Conservation (phyloP, 164 flowering plant species). For the Malania oleifera region DNA sequence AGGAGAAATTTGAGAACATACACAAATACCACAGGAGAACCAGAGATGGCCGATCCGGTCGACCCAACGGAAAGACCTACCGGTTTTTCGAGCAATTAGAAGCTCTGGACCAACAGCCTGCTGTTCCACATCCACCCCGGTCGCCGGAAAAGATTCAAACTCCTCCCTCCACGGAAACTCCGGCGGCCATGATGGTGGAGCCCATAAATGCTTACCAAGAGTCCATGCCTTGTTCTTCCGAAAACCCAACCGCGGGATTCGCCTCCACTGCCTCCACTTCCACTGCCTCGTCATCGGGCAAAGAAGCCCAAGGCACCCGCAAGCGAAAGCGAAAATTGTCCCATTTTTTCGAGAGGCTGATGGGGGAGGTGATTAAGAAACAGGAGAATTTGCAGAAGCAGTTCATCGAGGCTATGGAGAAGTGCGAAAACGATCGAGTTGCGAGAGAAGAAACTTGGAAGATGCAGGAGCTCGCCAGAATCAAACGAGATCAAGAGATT, state of each 20-base stretch:
- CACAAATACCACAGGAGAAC: slow-evolving; percentile 52
- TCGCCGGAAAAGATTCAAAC: slow-evolving; percentile 11
- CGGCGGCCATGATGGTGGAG: not conserved
- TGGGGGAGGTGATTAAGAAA: slow-evolving; percentile 45
- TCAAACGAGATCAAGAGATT: slow-evolving; percentile 44
- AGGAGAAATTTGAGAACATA: slow-evolving; percentile 63
- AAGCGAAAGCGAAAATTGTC: slow-evolving; percentile 40
- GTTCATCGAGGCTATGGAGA: slow-evolving; percentile 53
- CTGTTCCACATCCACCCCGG: slow-evolving; percentile 4
- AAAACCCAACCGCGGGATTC: slow-evolving; percentile 6
- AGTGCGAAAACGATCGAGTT: slow-evolving; percentile 42
- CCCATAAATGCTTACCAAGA: not conserved
- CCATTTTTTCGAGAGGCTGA: slow-evolving; percentile 37
- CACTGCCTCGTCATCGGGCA: slow-evolving; percentile 31
- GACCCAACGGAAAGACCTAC: slow-evolving; percentile 37
- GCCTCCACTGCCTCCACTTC: slow-evolving; percentile 24
- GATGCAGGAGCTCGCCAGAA: slow-evolving; percentile 44
- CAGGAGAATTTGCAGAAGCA: slow-evolving; percentile 51
- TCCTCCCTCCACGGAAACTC: not conserved
- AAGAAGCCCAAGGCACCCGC: slow-evolving; percentile 25
- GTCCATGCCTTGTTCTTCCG: slow-evolving; percentile 12
- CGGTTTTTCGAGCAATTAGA: slow-evolving; percentile 53
- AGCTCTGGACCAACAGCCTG: slow-evolving; percentile 29
- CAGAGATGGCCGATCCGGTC: slow-evolving; percentile 32
- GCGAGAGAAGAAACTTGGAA: slow-evolving; percentile 66